Evolutionary conservation across 768 basidiomycete genomes (phyloP), one percentile per base, ranked within the genome.

Genomic region (Tubosaeta brunneosetosa): DNA sequence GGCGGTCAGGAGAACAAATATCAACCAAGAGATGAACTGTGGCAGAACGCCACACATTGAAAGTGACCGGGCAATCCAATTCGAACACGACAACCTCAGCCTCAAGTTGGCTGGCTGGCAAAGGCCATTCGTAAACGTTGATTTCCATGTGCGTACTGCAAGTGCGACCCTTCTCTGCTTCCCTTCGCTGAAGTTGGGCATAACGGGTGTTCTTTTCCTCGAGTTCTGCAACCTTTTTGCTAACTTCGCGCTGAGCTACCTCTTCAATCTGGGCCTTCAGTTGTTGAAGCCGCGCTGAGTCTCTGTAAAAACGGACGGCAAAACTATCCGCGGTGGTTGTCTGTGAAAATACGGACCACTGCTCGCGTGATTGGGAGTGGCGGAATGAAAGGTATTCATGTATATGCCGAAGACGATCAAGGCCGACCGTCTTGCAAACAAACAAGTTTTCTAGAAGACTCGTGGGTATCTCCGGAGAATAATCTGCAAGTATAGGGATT

Each of bases 401-500:
- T 12, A 67, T 58, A n/a, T 70, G 50, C 5, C 40, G 31, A 14
- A 74, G 64, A 4, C 73, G 64, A 13, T 50, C 50, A 31, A 79
- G 48, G 7, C 54, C 48, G 22, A 58, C 49, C 4, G 62, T 48
- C 49, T 65, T 66, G 17, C 64, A 69, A 3, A 82, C 64, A 10
- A 82, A 63, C 29, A 82, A 65, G 0, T 68, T 54, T 19, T 77
- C 66, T 19, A 80, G 57, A 27, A 78, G 60, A 3, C 42, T 46
- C 3, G 53, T 27, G 1, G 75, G 68, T 1, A 82, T 59, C 50
- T 78, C 79, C 0, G 79, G 78, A 11, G 77, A 74, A 47, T 77
- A 81, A 3, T 73, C 61, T 17, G 27, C n/a, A n/a, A n/a, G n/a
- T n/a, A n/a, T n/a, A n/a, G n/a, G n/a, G n/a, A n/a, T n/a, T n/a